Conservation (phyloP, 2,329 filamentous ascomycete genomes). For the Epichloe coenophiala region DNA sequence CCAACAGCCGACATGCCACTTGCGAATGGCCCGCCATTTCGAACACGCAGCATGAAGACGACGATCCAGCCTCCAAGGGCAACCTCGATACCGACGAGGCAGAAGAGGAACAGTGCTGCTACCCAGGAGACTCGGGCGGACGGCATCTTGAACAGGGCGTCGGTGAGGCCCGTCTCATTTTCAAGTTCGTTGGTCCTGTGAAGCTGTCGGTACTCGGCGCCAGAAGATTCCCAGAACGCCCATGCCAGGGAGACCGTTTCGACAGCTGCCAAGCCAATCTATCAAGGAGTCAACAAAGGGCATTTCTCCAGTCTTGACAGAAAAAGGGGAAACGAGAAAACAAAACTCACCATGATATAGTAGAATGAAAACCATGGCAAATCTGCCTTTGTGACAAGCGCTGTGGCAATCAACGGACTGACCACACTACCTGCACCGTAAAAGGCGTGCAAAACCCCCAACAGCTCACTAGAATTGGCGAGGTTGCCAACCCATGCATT, state of each 20-base stretch:
- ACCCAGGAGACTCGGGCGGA: slow-evolving; percentile 49
- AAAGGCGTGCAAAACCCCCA: slow-evolving; percentile 51
- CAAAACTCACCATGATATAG: slow-evolving; percentile 51
- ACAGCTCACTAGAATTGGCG: slow-evolving; percentile 52
- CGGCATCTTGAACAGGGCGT: slow-evolving; percentile 28
- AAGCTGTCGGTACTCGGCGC: slow-evolving; percentile 8
- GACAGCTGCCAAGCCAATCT: slow-evolving; percentile 41
- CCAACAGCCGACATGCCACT: slow-evolving; percentile 60
- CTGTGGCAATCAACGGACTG: slow-evolving; percentile 56
- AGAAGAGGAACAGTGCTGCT: slow-evolving; percentile 58
- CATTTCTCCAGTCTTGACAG: too few species aligned
- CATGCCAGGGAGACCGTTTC: slow-evolving; percentile 34
- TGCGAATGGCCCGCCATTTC: slow-evolving; percentile 49
- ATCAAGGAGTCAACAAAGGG: slow-evolving; percentile 12
- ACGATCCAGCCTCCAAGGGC: slow-evolving; percentile 69
- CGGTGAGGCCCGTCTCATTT: slow-evolving; percentile 5
- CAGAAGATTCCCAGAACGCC: slow-evolving; percentile 44
- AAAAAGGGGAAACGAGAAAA: not conserved
- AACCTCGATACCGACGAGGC: slow-evolving; percentile 55
- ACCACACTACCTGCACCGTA: slow-evolving; percentile 57
- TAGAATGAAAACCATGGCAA: slow-evolving; percentile 61
- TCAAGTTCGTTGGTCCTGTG: slow-evolving; percentile 6
- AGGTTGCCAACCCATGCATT: slow-evolving; percentile 46
- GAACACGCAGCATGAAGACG: slow-evolving; percentile 63
- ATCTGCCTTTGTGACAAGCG: slow-evolving; percentile 49